These are phyloP conservation scores for Hypoxylon sp. DNA, from an alignment of 2,329 filamentous ascomycete genomes.

Conservation along the genomic window DNA sequence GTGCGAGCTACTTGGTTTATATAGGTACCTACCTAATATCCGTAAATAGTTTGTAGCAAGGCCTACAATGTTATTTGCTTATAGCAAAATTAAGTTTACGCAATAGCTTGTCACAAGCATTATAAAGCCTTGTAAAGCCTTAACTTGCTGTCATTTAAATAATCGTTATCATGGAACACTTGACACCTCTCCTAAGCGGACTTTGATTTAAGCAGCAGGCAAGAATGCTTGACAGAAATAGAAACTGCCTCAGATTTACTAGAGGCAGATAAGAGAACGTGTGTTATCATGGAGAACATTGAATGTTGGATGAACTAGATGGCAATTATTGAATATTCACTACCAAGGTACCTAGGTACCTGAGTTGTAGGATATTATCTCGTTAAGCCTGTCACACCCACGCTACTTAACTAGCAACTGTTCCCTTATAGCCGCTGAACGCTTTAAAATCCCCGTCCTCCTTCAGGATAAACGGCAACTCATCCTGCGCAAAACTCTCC, in stretches of 20 bases:
- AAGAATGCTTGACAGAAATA: too few relatives aligned
- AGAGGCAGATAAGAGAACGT: background rate
- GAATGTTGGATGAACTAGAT: background rate
- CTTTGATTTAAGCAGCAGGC: too few relatives aligned
- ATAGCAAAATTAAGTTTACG: background rate
- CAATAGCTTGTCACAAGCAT: background rate
- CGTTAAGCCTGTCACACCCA: background rate
- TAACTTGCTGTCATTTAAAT: background rate
- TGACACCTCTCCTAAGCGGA: too few relatives aligned
- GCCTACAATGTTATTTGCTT: background rate
- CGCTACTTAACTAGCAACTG: conserved; percentile 32
- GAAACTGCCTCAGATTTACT: too few relatives aligned
- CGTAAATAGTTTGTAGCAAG: background rate
- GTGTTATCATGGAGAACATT: background rate
- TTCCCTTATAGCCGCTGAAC: conserved; percentile 40
- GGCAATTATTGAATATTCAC: background rate
- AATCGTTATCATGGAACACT: background rate
- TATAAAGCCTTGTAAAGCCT: background rate
- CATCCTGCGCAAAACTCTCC: conserved; percentile 59
- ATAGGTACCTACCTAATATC: background rate
- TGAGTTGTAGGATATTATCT: background rate
- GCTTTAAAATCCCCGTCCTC: conserved; percentile 47
- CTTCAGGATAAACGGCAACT: conserved; percentile 57
- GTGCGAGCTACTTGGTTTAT: background rate
- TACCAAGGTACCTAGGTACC: background rate